Evolutionary conservation across 108 stramenopile species (phyloP), one percentile per base, ranked within the genome.

Genomic region (Conticribra weissflogii): DNA sequence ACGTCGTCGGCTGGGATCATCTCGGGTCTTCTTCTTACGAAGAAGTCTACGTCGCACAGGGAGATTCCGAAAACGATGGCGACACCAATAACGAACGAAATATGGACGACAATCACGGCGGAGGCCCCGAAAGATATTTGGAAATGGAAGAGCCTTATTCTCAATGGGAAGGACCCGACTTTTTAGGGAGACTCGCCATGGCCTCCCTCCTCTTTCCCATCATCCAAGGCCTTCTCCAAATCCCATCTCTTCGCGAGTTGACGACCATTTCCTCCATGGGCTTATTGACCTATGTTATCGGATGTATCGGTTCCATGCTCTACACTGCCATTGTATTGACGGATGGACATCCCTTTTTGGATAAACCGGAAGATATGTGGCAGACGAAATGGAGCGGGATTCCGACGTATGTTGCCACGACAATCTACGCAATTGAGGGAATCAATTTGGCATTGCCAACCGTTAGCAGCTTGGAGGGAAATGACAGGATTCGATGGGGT

Each of bases 381-480:
- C 32, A 30, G 29, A 34, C 53, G 22, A 80, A 80, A 18, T 80
- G 79, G 79, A 64, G 55, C 30, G 79, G 79, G 19, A 70, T 80
- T 18, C 79, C 79, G 15, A 71, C 74, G 0, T 80, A 76, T 36
- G 79, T 76, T 23, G 79, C 74, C 41, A 76, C 71, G 3, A 76
- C 79, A 32, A 72, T 80, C 51, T 80, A 80, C 46, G 74, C 74
- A 24, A 75, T 80, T 29, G 79, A 80, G 74, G 79, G 79, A 45
- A 80, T 80, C 29, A 72, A 80, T 59, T 54, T 80, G 25, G 79
- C 79, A 28, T 49, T 80, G 44, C 79, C 79, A n/a, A 80, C 79
- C 2, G 79, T 73, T 9, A 63, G 54, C 51, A 76, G 67, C 16
- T 51, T 80, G 27, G 73, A 74, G 55, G 79, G 68, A 22, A 64